Conservation (phyloP, 2,329 filamentous ascomycete species). For the Aspergillus sp. region DNA sequence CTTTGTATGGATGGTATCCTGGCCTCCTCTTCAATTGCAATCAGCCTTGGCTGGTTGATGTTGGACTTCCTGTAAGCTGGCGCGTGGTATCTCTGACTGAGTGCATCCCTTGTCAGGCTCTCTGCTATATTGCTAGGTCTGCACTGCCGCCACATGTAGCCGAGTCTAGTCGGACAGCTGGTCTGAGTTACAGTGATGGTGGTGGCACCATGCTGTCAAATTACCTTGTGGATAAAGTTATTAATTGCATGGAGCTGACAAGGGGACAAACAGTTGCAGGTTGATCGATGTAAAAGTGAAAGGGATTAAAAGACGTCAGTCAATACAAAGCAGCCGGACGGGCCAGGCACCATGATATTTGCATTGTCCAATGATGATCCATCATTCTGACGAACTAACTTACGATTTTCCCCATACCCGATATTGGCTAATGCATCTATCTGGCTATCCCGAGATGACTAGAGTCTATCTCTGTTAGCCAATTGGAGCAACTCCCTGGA, state of each 20-base stretch:
- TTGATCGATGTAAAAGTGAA: neutral
- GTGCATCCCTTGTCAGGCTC: neutral
- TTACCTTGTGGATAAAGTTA: slow-evolving; percentile 3
- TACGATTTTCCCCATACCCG: slow-evolving; percentile 15
- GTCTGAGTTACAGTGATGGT: neutral
- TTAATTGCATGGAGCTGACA: neutral
- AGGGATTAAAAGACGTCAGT: neutral
- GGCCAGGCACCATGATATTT: slow-evolving; percentile 6
- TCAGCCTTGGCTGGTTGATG: neutral
- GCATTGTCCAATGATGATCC: slow-evolving; percentile 1
- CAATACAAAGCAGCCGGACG: neutral
- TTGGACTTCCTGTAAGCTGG: neutral
- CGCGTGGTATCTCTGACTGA: neutral
- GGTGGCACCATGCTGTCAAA: slow-evolving; percentile 1
- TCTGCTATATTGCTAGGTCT: neutral
- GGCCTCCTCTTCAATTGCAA: neutral
- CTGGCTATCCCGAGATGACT: slow-evolving; percentile 1
- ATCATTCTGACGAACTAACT: neutral
- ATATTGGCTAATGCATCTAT: slow-evolving; percentile 11
- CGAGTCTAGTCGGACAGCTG: neutral
- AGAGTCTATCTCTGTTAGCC: neutral
- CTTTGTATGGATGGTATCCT: neutral
- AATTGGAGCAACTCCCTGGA: neutral
- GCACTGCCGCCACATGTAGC: neutral
- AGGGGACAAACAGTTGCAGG: neutral